A percentile compares a stretch with the other conserved stretches of the same genome.
phyloP scores from a whole-genome alignment of 768 basidiomycete genomes.

The Boletales sp. region DNA sequence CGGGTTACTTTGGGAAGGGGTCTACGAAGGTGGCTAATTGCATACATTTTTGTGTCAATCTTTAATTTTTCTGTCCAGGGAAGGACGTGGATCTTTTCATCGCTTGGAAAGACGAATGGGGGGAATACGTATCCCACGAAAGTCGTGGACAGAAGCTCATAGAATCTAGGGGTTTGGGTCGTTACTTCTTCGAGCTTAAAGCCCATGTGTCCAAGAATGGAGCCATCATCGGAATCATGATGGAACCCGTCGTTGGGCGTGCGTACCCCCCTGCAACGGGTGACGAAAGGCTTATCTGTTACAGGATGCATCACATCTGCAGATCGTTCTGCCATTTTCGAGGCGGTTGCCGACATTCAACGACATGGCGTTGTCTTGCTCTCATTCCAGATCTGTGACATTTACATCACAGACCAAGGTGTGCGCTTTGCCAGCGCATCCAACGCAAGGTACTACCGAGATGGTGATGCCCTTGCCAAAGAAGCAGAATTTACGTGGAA shows the following conservation, averaged over 20 bases:
- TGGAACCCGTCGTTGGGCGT: slow-evolving; percentile 28
- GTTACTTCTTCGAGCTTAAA: slow-evolving; percentile 27
- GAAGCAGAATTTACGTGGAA: slow-evolving; percentile 16
- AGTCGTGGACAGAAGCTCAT: slow-evolving; percentile 29
- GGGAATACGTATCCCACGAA: slow-evolving; percentile 19
- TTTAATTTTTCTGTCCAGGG: slow-evolving; percentile 10
- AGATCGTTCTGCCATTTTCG: slow-evolving; percentile 27
- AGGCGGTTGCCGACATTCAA: slow-evolving; percentile 31
- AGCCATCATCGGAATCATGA: slow-evolving; percentile 29
- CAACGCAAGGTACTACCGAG: slow-evolving; percentile 12
- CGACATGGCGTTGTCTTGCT: slow-evolving; percentile 23
- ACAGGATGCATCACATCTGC: slow-evolving; percentile 19
- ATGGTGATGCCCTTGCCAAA: slow-evolving; percentile 25
- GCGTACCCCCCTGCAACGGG: neutral
- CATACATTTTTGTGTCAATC: neutral
- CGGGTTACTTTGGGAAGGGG: slow-evolving; percentile 26
- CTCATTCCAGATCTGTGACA: slow-evolving; percentile 14
- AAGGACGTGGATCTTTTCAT: slow-evolving; percentile 28
- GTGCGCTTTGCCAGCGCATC: slow-evolving; percentile 26
- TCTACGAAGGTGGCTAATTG: slow-evolving; percentile 20
- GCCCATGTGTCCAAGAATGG: slow-evolving; percentile 31
- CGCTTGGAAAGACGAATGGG: slow-evolving; percentile 25
- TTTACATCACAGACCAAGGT: slow-evolving; percentile 28
- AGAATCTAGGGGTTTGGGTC: slow-evolving; percentile 24
- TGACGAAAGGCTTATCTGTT: slow-evolving; percentile 5